Conservation (phyloP, 31 red algal species). For the Bonnemaisonia californica region DNA sequence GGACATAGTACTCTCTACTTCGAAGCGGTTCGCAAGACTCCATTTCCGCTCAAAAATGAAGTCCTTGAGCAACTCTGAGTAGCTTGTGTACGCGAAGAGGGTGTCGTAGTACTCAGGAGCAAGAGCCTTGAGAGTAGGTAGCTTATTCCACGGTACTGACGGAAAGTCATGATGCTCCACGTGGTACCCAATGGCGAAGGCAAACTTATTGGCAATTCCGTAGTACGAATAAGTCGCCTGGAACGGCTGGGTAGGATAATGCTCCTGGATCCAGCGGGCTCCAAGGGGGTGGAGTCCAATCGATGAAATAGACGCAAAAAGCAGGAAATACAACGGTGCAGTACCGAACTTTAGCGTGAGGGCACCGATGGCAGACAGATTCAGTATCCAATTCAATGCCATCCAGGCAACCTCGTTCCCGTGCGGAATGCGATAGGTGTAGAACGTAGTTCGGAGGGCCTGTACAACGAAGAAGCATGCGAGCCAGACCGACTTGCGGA, state of each 20-base stretch:
- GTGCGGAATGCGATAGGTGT: conserved; percentile 82
- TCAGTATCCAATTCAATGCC: conserved; percentile 68
- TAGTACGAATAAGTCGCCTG: conserved; percentile 99
- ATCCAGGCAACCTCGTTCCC: conserved; percentile 85
- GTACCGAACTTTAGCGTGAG: conserved; percentile 31
- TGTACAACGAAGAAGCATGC: conserved; percentile 92
- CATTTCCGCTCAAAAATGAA: conserved; percentile 97
- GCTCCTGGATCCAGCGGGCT: conserved; percentile 99
- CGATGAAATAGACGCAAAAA: conserved; percentile 70
- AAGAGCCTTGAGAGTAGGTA: conserved; percentile 74
- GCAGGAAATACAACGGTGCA: conserved; percentile 64
- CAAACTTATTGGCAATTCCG: conserved; percentile 92
- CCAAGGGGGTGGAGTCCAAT: conserved; percentile 97
- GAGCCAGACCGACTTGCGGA: conserved; percentile 94
- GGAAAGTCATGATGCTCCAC: conserved; percentile 99
- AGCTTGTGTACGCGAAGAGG: conserved; percentile 90
- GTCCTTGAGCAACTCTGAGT: conserved; percentile 85
- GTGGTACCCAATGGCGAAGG: conserved; percentile 99
- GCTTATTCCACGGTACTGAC: conserved; percentile 79
- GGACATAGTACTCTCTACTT: conserved; percentile 72
- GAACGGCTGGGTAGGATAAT: conserved; percentile 99
- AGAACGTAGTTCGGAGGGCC: conserved; percentile 76
- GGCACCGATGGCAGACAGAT: conserved; percentile 30
- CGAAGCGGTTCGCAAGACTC: conserved; percentile 84
- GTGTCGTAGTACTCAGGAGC: conserved; percentile 98